Evolutionary conservation across 768 basidiomycete species (phyloP).

Genomic region (Phlebiopsis flavidoalba): DNA sequence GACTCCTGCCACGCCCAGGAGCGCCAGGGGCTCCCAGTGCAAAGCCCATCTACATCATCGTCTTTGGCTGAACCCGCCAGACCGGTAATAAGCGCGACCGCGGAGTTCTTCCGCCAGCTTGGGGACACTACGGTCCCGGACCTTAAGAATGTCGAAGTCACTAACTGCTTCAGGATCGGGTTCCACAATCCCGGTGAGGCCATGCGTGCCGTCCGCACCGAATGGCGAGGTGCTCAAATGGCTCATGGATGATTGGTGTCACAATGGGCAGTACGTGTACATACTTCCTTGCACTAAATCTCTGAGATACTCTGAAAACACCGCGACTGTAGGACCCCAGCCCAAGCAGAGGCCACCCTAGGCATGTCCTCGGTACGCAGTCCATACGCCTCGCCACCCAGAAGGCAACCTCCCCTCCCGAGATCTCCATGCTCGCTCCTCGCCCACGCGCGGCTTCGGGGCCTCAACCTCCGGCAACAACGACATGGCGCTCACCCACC

Average conservation of each 20-base stretch:
- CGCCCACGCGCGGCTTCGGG: conserved; percentile 19
- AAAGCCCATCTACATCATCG: conserved; percentile 57
- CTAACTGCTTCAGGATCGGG: conserved; percentile 80
- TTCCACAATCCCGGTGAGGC: conserved; percentile 71
- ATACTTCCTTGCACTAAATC: not conserved
- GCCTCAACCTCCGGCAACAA: conserved; percentile 12
- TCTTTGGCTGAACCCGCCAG: conserved; percentile 88
- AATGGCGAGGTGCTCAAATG: conserved; percentile 76
- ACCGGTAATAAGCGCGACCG: conserved; percentile 67
- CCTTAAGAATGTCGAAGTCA: conserved; percentile 55
- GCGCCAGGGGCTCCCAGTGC: conserved; percentile 15
- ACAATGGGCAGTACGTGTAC: conserved; percentile 77
- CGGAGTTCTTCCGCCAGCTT: conserved; percentile 70
- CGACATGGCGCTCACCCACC: conserved; percentile 14
- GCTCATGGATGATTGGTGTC: conserved; percentile 79
- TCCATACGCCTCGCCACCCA: conserved; percentile 12
- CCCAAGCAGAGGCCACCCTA: conserved; percentile 50
- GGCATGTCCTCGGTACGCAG: conserved; percentile 29
- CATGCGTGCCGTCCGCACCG: conserved; percentile 69
- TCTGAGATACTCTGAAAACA: not conserved
- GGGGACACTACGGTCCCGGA: conserved; percentile 69
- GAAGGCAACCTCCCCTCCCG: conserved; percentile 17
- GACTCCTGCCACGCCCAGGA: conserved; percentile 16
- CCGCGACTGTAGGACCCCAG: conserved; percentile 45
- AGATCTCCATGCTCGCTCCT: conserved; percentile 14